Conservation (phyloP, 129 eudicot species). For the Lactuca sativa region DNA sequence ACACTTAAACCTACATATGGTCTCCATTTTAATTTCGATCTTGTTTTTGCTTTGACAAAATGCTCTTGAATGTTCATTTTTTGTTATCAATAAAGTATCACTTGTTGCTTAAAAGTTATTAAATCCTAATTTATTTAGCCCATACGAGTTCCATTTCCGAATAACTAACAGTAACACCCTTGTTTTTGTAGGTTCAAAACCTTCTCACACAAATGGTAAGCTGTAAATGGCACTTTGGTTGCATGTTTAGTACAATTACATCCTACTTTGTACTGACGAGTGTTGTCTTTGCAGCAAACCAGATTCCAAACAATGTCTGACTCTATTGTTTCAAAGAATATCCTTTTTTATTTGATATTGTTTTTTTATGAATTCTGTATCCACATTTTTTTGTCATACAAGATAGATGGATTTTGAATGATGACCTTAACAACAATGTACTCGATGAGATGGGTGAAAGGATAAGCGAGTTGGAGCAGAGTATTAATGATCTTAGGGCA, state of each 20-base stretch:
- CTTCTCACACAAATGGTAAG: slow-evolving; percentile 91
- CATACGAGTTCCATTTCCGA: not conserved
- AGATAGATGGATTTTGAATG: not conserved
- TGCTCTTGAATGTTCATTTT: not conserved
- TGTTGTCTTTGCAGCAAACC: slow-evolving; percentile 57
- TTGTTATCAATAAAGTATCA: not conserved
- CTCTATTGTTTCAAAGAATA: slow-evolving; percentile 71
- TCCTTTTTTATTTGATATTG: slow-evolving; percentile 42
- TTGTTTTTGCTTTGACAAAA: not conserved
- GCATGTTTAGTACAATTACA: not conserved
- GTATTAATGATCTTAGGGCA: slow-evolving; percentile 77
- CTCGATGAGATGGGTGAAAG: slow-evolving; percentile 99
- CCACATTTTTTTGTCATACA: not conserved
- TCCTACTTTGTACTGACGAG: slow-evolving; percentile 3
- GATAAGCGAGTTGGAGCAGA: slow-evolving; percentile 87
- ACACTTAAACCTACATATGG: slow-evolving; percentile 18
- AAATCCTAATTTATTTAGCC: not conserved
- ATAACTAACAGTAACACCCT: slow-evolving; percentile 12
- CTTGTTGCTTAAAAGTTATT: not conserved
- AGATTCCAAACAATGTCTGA: slow-evolving; percentile 87
- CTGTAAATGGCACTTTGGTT: not conserved
- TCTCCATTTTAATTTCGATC: slow-evolving; percentile 6
- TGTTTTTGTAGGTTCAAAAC: slow-evolving; percentile 69
- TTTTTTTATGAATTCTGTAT: slow-evolving; percentile 9
- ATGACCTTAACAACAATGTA: slow-evolving; percentile 54